Conservation (phyloP, 371 early-diverging fungal species). For the Racocetra persica region DNA sequence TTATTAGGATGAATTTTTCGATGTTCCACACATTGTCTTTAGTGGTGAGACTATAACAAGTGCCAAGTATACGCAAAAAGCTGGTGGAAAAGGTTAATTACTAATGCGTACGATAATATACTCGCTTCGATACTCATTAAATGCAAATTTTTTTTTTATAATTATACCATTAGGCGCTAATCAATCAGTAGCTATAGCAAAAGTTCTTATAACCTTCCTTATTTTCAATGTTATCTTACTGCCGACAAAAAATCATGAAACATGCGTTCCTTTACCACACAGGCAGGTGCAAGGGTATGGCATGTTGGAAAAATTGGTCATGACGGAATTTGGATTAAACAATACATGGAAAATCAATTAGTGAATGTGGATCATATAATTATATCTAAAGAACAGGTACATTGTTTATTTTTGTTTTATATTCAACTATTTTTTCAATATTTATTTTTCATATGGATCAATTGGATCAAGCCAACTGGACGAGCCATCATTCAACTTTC, state of each 20-base stretch:
- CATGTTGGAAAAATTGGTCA: constrained; percentile 86
- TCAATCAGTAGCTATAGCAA: constrained; percentile 82
- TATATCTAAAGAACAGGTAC: constrained; percentile 51
- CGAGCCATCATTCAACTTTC: constrained; percentile 90
- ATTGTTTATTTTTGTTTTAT: not conserved
- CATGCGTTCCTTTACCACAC: not conserved
- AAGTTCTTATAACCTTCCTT: constrained; percentile 51
- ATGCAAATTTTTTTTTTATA: not conserved
- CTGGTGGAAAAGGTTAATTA: constrained; percentile 86
- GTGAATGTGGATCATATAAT: constrained; percentile 61
- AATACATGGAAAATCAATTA: constrained; percentile 58
- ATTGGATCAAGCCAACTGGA: constrained; percentile 67
- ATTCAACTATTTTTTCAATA: not conserved
- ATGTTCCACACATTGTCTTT: constrained; percentile 80
- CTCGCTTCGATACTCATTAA: not conserved
- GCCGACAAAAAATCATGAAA: not conserved
- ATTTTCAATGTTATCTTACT: not conserved
- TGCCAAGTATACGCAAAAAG: constrained; percentile 63
- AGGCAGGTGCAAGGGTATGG: constrained; percentile 73
- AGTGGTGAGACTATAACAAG: constrained; percentile 87
- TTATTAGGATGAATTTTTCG: constrained; percentile 78
- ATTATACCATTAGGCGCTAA: constrained; percentile 69
- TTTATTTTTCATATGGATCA: not conserved
- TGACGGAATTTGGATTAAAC: constrained; percentile 84
- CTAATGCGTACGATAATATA: not conserved